A percentile compares a stretch with the other conserved stretches of the same genome.
These are phyloP conservation scores for Ustulina deusta DNA, from an alignment of 2,329 filamentous ascomycete genomes.

Conservation along the genomic window DNA sequence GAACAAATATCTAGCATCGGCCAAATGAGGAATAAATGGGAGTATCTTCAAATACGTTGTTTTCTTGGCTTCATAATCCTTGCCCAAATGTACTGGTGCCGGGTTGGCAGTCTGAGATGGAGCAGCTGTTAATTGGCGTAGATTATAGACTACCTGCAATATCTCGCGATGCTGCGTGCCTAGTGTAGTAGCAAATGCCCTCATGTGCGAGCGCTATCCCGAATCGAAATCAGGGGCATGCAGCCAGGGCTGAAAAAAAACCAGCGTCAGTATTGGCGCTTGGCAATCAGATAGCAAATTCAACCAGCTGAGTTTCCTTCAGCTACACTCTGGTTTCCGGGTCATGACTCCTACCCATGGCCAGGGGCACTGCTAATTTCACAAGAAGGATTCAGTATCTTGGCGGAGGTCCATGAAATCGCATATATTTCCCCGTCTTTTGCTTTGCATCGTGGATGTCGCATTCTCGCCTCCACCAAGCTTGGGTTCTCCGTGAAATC, in stretches of 20 bases:
- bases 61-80: no score
- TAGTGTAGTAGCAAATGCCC: neutral
- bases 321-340: neutral
- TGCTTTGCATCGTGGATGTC: neutral
- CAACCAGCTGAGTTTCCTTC: slow-evolving; percentile 9
- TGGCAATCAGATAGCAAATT: neutral
- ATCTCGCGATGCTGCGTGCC: no score
- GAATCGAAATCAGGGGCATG: slow-evolving; percentile 9
- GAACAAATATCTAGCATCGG: no score
- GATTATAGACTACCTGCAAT: neutral
- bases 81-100: no score
- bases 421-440: neutral
- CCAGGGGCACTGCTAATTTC: slow-evolving; percentile 5
- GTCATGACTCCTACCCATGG: slow-evolving; percentile 4
- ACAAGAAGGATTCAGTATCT: slow-evolving; percentile 1
- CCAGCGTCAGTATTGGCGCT: slow-evolving; percentile 19
- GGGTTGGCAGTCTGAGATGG: neutral
- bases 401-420: neutral
- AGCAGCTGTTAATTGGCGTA: neutral
- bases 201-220: neutral
- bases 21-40: no score
- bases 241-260: slow-evolving; percentile 26
- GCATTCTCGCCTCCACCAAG: neutral
- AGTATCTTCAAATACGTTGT: no score
- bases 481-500: neutral